Evolutionary conservation across 164 flowering plant genomes (phyloP), one percentile per base, ranked within the genome.

Genomic region (Annona squamosa): DNA sequence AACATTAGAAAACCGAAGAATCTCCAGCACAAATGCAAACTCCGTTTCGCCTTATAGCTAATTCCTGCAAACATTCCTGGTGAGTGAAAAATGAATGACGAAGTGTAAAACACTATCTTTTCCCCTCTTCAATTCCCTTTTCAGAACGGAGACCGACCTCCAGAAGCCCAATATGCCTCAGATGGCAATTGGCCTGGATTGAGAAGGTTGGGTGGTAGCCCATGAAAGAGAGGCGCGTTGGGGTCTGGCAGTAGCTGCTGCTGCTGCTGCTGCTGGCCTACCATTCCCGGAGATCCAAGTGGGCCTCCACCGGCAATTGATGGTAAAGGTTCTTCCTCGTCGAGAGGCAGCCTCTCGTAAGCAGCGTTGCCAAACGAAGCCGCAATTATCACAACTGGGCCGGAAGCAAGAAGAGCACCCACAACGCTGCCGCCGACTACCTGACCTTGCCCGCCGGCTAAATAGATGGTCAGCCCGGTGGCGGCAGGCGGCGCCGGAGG

Each of bases 401-500:
- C 98, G 0, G 95, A 86, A 0, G 97, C 94, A 2, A 87, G n/a
- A 17, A 93, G 86, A 4, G 90, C 90, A 1, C 95, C 97, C 1
- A 85, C 91, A 9, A 91, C 98, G 64, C 88, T 82, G 2, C 98
- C 98, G 0, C 98, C 98, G 5, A 93, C 89, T 5, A 93, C 95
- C 73, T 91, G 98, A 0, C 97, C 98, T 73, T 91, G 97, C 6
- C 97, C 95, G 1, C 98, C 97, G 0, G 98, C 93, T 17, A 93
- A 63, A 67, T 93, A 91, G 1, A 91, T 86, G 2, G 94, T 91
- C 68, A 93, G 65, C 4, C 91, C 89, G 0, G 95, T 90, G 0
- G 97, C 97, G 0, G 94, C 91, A 0, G 95, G 91, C 1, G 98
- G 98, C 0, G 97, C 98, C 0, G 98, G 98, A 1, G 98, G 97